Evolutionary conservation across 495 filamentous ascomycete genomes (phyloP).

Genomic region (Chaetomium fimeti): DNA sequence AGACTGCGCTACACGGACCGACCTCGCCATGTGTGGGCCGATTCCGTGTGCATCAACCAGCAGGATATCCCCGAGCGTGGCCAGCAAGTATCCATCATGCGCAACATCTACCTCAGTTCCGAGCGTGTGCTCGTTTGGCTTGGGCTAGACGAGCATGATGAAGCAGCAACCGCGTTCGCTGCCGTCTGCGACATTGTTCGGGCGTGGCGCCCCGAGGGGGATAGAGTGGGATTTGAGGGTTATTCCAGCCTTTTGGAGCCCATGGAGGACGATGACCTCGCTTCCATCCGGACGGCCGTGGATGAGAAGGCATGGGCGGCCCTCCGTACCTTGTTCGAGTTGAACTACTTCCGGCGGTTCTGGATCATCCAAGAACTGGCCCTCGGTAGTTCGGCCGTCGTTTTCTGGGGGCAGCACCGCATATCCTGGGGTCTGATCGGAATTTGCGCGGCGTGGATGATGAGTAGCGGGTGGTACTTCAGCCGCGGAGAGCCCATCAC

Average conservation of each 20-base stretch:
- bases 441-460: slow-evolving; percentile 8
- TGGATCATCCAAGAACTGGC: slow-evolving; percentile 14
- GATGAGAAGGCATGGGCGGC: not conserved
- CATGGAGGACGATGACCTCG: not conserved
- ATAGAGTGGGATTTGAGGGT: not conserved
- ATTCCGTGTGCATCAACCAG: slow-evolving; percentile 35
- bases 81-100: slow-evolving; percentile 32
- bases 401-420: slow-evolving; percentile 4
- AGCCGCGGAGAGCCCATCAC: slow-evolving; percentile 4
- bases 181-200: slow-evolving; percentile 7
- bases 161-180: not conserved
- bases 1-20: slow-evolving; percentile 12
- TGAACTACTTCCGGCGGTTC: slow-evolving; percentile 1
- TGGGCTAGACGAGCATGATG: slow-evolving; percentile 2
- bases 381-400: not conserved
- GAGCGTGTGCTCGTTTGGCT: slow-evolving; percentile 24
- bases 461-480: slow-evolving; percentile 8
- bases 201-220: slow-evolving; percentile 1
- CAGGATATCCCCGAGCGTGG: slow-evolving; percentile 28
- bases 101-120: slow-evolving; percentile 20
- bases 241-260: slow-evolving; percentile 1
- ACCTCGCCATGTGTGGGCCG: slow-evolving; percentile 24
- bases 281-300: not conserved
- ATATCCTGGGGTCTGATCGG: slow-evolving; percentile 1
- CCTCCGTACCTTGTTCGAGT: not conserved